Base-by-base conservation (phyloP, 805 yeast species). In the Candida tammaniensis region DNA sequence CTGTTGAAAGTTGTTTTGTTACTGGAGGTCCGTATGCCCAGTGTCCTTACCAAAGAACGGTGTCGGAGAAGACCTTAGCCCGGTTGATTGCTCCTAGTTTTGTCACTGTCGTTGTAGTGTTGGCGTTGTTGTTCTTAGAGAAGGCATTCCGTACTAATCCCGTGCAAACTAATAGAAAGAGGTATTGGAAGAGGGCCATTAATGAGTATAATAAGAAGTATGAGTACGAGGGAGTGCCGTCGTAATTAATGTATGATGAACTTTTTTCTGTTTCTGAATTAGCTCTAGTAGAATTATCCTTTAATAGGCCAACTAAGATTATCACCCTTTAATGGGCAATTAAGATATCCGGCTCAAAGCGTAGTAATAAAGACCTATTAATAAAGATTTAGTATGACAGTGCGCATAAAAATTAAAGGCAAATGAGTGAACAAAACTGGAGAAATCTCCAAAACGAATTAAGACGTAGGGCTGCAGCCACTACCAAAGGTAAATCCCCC, bases 211-310 rank as follows among this genome's bases (percentile, higher is more conserved):
- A 70, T 38, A 65, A 79, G 20, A 75, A 76, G 42, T 61, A 76
- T 31, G 93, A 84, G 39, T 79, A 75, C 46, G 96, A 89, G 55
- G 96, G 96, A 4, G 91, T 86, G 7, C 96, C 97, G 9, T n/a
- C n/a, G n/a, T n/a, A n/a, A n/a, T 8, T 20, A 20, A 20, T 20
- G 8, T 20, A 51, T 19, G 10, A 20, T 20, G 11, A 11, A 20
- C 11, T 20, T 8, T 20, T 20, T 20, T 20, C 23, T 20, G n/a
- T n/a, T n/a, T n/a, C n/a, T n/a, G 27, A 24, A n/a, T n/a, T n/a
- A n/a, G n/a, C n/a, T n/a, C n/a, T n/a, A n/a, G n/a, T n/a, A n/a
- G n/a, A n/a, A n/a, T n/a, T n/a, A n/a, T n/a, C n/a, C n/a, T n/a
- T n/a, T n/a, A n/a, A n/a, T n/a, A n/a, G n/a, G n/a, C n/a, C n/a